A percentile compares a stretch with the other conserved stretches of the same genome.
These are phyloP conservation scores for Cadophora luteo-olivacea DNA, from an alignment of 2,329 filamentous ascomycete genomes.

Conservation along the genomic window DNA sequence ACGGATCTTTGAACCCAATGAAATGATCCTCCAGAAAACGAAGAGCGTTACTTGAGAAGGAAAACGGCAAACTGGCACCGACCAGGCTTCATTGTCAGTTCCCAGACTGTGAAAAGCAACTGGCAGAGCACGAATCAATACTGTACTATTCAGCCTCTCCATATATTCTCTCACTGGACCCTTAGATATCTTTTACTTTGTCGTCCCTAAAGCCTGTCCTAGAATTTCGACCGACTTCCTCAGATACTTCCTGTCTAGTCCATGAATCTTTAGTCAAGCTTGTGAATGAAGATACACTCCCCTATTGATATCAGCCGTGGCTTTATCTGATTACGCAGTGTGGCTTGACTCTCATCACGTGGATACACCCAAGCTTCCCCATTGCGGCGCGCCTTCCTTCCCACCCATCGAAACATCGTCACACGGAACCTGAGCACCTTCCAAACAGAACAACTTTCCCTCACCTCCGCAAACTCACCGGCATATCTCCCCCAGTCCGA, in stretches of 20 bases:
- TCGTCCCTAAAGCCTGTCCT: no score
- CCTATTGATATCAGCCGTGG: conserved; percentile 22
- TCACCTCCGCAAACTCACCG: not conserved
- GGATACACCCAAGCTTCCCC: conserved; percentile 5
- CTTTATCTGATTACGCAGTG: conserved; percentile 27
- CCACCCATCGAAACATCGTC: conserved; percentile 27
- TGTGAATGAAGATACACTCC: not conserved
- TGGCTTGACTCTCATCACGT: conserved; percentile 28
- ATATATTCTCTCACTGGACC: no score
- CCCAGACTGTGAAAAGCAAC: no score
- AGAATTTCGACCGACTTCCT: no score
- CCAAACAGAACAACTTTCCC: conserved; percentile 2
- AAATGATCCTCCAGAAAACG: no score
- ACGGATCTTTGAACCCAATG: not conserved
- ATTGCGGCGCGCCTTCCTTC: conserved; percentile 15
- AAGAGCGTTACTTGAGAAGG: no score
- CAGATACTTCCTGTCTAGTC: no score
- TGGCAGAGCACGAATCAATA: no score
- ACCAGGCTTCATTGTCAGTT: no score
- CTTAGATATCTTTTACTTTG: no score
- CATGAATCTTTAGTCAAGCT: not conserved
- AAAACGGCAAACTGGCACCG: no score
- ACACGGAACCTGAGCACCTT: conserved; percentile 19
- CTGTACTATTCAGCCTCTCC: no score
- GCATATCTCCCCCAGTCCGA: not conserved